phyloP scores from a whole-genome alignment of 2,329 filamentous ascomycete genomes.

The Graphilbum fragrans region DNA sequence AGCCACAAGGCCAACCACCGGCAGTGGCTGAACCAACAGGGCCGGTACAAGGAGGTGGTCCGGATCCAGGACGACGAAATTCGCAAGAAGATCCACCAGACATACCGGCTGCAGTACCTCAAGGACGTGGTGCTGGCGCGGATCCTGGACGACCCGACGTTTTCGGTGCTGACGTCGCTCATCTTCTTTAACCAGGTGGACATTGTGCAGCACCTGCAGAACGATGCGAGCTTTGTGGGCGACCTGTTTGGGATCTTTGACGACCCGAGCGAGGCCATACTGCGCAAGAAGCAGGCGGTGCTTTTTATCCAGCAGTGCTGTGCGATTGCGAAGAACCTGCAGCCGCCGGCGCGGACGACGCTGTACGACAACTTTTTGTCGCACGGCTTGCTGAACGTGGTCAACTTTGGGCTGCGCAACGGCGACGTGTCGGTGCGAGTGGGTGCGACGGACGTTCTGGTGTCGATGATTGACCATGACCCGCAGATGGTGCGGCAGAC shows the following conservation, averaged over 20 bases:
- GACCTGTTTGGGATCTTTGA: constrained; percentile 77
- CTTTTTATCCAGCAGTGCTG: constrained; percentile 96
- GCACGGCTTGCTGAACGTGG: constrained; percentile 77
- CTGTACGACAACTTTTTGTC: constrained; percentile 84
- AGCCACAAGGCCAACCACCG: constrained; percentile 96
- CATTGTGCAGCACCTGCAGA: constrained; percentile 89
- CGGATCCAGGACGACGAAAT: constrained; percentile 74
- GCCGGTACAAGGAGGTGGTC: constrained; percentile 92
- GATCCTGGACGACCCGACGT: constrained; percentile 94
- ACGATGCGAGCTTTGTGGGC: constrained; percentile 63
- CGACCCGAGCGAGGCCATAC: constrained; percentile 47
- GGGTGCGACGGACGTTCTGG: constrained; percentile 84
- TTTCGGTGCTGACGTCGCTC: constrained; percentile 90
- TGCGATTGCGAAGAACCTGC: constrained; percentile 85
- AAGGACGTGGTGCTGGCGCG: constrained; percentile 97
- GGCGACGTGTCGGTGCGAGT: constrained; percentile 75
- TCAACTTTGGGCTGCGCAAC: constrained; percentile 83
- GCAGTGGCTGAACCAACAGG: constrained; percentile 79
- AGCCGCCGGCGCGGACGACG: constrained; percentile 66
- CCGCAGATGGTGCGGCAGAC: constrained; percentile 87
- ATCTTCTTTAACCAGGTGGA: constrained; percentile 99
- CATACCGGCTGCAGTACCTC: constrained; percentile 88
- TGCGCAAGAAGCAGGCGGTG: constrained; percentile 84
- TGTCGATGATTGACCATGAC: constrained; percentile 92
- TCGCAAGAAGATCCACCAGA: constrained; percentile 86